Percentiles rank a stretch among this genome's conserved stretches.
Evolutionary conservation across 495 filamentous ascomycete species (phyloP).

Genomic region (Sporormia fimetaria): DNA sequence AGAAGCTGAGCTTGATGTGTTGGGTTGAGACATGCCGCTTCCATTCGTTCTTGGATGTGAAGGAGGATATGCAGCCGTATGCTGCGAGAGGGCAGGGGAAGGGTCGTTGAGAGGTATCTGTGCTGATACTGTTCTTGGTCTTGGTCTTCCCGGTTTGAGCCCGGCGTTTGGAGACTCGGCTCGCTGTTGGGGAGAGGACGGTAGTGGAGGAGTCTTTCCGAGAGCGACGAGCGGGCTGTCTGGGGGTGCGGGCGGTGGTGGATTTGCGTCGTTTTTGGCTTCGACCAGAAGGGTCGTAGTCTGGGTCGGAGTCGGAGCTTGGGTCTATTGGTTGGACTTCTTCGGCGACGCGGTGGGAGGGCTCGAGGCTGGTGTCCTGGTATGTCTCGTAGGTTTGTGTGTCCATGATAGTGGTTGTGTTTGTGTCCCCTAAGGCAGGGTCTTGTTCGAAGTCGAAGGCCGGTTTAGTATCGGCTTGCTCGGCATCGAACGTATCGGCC

Average conservation of each 20-base stretch:
- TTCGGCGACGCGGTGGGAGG: too few species aligned
- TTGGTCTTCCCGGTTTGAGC: conserved; percentile 1
- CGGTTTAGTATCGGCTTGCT: conserved; percentile 5
- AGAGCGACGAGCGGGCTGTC: not conserved
- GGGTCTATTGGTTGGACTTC: too few species aligned
- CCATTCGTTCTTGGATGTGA: conserved; percentile 94
- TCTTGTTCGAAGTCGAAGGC: conserved; percentile 3
- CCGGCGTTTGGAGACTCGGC: conserved; percentile 4
- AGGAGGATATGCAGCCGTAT: conserved; percentile 75
- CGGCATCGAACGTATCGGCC: too few species aligned
- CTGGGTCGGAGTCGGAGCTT: too few species aligned
- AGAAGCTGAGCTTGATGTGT: conserved; percentile 69
- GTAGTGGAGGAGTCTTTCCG: not conserved
- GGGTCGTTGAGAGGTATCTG: conserved; percentile 37
- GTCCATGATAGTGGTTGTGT: conserved; percentile 6
- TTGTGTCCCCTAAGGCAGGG: too few species aligned
- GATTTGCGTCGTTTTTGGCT: too few species aligned
- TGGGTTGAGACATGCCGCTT: conserved; percentile 78
- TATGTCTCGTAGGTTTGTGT: too few species aligned
- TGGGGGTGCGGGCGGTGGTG: too few species aligned
- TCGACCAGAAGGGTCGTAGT: too few species aligned
- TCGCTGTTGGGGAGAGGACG: too few species aligned
- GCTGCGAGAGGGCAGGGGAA: conserved; percentile 73
- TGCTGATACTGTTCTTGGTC: not conserved
- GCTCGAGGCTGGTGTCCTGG: too few species aligned